These are phyloP conservation scores for Phytophthora boehmeriae DNA, from an alignment of 352 stramenopile genomes.

Conservation along the genomic window DNA sequence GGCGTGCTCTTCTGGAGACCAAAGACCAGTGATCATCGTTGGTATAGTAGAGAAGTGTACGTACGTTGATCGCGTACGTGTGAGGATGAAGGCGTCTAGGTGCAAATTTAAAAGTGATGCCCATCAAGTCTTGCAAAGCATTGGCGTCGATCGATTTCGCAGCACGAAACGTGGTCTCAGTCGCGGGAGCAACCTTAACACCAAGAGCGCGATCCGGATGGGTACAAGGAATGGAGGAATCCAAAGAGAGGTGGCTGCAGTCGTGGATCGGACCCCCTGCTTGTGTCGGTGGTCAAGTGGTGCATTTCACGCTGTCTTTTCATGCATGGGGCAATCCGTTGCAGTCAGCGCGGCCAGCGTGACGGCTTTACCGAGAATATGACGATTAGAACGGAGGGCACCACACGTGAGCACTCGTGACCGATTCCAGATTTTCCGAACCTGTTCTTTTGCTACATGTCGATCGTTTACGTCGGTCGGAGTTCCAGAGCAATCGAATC, in stretches of 20 bases:
- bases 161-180: constrained; percentile 18
- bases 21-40: constrained; percentile 41
- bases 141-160: too few relatives aligned
- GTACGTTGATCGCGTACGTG: constrained; percentile 34
- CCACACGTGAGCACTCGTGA: constrained; percentile 16
- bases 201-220: constrained; percentile 20
- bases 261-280: neutral
- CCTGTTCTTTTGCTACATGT: neutral
- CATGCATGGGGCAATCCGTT: constrained; percentile 32
- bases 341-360: constrained; percentile 8
- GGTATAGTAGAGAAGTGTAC: constrained; percentile 15
- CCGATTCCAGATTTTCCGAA: neutral
- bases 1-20: constrained; percentile 65
- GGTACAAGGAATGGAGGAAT: constrained; percentile 21
- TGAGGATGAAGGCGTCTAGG: constrained; percentile 7
- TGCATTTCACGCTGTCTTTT: constrained; percentile 5
- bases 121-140: neutral
- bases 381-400: neutral
- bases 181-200: neutral
- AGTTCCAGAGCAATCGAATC: neutral
- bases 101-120: constrained; percentile 28
- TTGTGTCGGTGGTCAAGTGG: constrained; percentile 2
- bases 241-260: constrained; percentile 22
- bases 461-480: neutral
- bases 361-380: constrained; percentile 11